Base-by-base conservation (phyloP, 331 rosid genomes). In the Prunus yedoensis region DNA sequence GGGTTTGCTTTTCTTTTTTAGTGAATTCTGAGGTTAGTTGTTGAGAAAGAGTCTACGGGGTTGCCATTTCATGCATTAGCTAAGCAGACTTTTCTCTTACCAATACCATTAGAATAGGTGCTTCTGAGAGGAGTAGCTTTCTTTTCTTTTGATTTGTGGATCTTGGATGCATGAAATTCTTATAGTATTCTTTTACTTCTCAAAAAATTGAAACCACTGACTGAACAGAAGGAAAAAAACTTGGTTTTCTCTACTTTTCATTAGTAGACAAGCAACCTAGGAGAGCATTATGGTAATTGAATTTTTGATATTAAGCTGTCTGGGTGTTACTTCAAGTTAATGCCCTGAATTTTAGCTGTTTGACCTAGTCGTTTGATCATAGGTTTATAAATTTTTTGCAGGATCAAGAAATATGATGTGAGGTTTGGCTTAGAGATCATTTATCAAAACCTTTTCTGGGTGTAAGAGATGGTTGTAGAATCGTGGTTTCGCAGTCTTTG, bases 401-500 rank as follows among this genome's bases (percentile, higher is more conserved):
- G 82, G 77, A 72, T 41, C 25, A 18, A 71, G 56, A 76, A 32
- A 53, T 64, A 75, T 80, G 88, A 73, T 75, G 80, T 59, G 60
- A 73, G 65, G 65, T 78, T 74, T 83, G 70, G 79, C 78, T 61
- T 86, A 82, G 87, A 76, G 79, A 50, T 74, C 60, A 10, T 66
- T 68, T 62, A 49, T 76, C 74, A 74, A 78, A 50, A 56, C 52
- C 56, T 41, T 70, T 83, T 53, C 66, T 77, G 80, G 77, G 60
- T 66, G 67, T 49, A 66, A 84, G 79, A 88, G 64, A 95, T 91
- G 98, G 98, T 87, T 67, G 84, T 83, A 4, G 94, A 87, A 27
- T 89, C 94, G n/a, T 92, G 99, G 97, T 92, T 92, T 79, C 96
- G 91, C 54, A 88, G 27, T 77, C 83, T 95, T 51, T 95, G 96